Base-by-base conservation (phyloP, 352 stramenopile genomes). In the Globisporangium nagaii region DNA sequence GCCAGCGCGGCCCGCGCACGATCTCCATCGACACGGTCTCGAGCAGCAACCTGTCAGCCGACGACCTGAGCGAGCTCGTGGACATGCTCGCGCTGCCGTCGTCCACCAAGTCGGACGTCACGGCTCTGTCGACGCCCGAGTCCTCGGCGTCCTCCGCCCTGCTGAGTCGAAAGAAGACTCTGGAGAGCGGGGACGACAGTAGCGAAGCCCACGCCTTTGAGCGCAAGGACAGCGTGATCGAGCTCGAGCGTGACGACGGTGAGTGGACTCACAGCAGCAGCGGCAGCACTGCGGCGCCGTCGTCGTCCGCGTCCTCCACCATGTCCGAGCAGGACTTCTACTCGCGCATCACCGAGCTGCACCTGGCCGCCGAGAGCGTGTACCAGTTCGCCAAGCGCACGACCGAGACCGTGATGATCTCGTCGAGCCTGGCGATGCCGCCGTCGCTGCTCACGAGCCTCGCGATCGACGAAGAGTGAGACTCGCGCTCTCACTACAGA, bases 381-480 rank as follows among this genome's bases (percentile, higher is more conserved):
- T 61, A 62, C 25, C 47, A 60, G 43, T 60, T 32, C 53, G 41
- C 53, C 17, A 53, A 53, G 19, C 53, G 35, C 43, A 60, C 53
- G 19, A 53, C 43, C 7, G 34, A 52, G 24, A 53, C 39, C 22
- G 32, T 19, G 47, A n/a, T 54, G 34, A 45, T 19, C 34, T 43
- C 47, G 24, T 54, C 45, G 7, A 39, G 45, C 15, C 19, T 53
- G 3, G 45, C 34, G 11, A 28, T 25, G 19, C 46, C 30, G 20
- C 30, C 22, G 15, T 53, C 46, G 13, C 19, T 53, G 30, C 30
- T 53, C 20, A 17, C 46, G 12, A 19, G 12, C 46, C 19, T 53
- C 12, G n/a, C 46, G n/a, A 11, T 53, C 30, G 46, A 53, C 19
- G 20, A 54, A n/a, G 47, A 54, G 22, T 42, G 17, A 48, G 42